Percentiles rank a stretch among this genome's conserved stretches.
phyloP scores from a whole-genome alignment of 768 basidiomycete species.

The Termitomyces sp. region DNA sequence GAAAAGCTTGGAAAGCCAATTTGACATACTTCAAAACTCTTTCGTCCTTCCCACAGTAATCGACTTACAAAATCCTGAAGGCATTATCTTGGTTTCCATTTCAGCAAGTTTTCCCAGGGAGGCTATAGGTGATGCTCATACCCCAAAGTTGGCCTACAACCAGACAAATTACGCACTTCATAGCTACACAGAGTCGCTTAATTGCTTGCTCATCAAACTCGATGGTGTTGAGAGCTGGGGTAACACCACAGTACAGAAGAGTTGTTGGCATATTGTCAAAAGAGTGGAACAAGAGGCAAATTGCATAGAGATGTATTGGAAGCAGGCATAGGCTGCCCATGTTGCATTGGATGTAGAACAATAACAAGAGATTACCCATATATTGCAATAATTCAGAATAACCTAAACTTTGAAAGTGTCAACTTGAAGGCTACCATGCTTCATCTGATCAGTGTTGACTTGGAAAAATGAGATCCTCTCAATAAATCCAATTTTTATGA shows the following conservation, averaged over 20 bases:
- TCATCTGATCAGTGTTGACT: too few relatives aligned
- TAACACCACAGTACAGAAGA: too few relatives aligned
- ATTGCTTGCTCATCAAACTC: too few relatives aligned
- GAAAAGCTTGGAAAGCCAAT: constrained; percentile 24
- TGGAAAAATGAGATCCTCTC: too few relatives aligned
- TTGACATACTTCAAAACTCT: constrained; percentile 34
- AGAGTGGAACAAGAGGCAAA: constrained; percentile 59
- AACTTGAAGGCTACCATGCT: too few relatives aligned
- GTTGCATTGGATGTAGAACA: constrained; percentile 1
- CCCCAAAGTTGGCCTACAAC: constrained; percentile 56
- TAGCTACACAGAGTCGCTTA: constrained; percentile 31
- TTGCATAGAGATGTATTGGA: constrained; percentile 46
- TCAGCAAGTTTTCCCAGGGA: constrained; percentile 15
- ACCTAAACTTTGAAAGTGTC: too few relatives aligned
- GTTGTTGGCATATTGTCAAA: constrained; percentile 42
- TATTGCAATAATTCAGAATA: too few relatives aligned
- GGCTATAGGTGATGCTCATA: constrained; percentile 10
- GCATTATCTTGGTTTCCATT: constrained; percentile 24
- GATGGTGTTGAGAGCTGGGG: too few relatives aligned
- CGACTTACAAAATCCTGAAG: constrained; percentile 42
- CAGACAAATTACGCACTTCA: constrained; percentile 57
- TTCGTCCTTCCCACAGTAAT: constrained; percentile 44
- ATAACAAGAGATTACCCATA: not conserved
- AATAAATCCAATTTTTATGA: too few relatives aligned
- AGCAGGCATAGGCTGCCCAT: constrained; percentile 31